Evolutionary conservation across 352 stramenopile genomes (phyloP).

Genomic region (Phytophthora pisi): DNA sequence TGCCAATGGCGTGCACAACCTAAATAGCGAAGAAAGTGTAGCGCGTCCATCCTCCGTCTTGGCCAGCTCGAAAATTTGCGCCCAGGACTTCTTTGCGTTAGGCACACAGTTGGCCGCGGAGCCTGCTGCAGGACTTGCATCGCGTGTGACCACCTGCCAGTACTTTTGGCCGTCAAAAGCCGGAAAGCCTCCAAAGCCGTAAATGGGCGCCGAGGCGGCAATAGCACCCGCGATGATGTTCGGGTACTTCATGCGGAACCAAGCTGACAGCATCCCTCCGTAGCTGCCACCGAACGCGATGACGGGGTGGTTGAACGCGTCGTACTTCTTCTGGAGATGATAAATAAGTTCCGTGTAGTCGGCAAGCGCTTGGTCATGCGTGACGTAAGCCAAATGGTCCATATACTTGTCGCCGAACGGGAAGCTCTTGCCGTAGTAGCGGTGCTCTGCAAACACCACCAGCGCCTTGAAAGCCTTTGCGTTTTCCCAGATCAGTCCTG

Average conservation of each 20-base stretch:
- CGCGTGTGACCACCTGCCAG: slow-evolving; percentile 82
- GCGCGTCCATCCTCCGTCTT: slow-evolving; percentile 59
- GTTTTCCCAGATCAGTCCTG: slow-evolving; percentile 95
- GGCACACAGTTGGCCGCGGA: slow-evolving; percentile 77
- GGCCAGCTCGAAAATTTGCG: slow-evolving; percentile 73
- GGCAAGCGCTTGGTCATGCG: slow-evolving; percentile 92
- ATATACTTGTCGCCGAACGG: slow-evolving; percentile 78
- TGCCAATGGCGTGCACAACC: slow-evolving; percentile 65
- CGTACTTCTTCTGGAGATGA: slow-evolving; percentile 77
- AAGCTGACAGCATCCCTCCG: slow-evolving; percentile 95
- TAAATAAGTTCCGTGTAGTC: slow-evolving; percentile 93
- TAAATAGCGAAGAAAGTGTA: slow-evolving; percentile 67
- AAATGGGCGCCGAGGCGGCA: slow-evolving; percentile 93
- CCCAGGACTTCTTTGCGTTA: slow-evolving; percentile 85
- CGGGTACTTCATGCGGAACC: slow-evolving; percentile 97
- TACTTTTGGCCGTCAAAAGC: slow-evolving; percentile 76
- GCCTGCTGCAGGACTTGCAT: slow-evolving; percentile 73
- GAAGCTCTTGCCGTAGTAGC: slow-evolving; percentile 94
- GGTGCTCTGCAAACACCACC: slow-evolving; percentile 96
- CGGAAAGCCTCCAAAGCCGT: slow-evolving; percentile 81
- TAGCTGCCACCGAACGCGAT: slow-evolving; percentile 97
- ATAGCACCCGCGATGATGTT: slow-evolving; percentile 92
- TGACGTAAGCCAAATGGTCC: slow-evolving; percentile 83
- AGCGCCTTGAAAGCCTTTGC: slow-evolving; percentile 88
- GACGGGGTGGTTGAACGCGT: slow-evolving; percentile 78